Evolutionary conservation across 2,329 filamentous ascomycete genomes (phyloP).

Genomic region (Sclerotinia glacialis): DNA sequence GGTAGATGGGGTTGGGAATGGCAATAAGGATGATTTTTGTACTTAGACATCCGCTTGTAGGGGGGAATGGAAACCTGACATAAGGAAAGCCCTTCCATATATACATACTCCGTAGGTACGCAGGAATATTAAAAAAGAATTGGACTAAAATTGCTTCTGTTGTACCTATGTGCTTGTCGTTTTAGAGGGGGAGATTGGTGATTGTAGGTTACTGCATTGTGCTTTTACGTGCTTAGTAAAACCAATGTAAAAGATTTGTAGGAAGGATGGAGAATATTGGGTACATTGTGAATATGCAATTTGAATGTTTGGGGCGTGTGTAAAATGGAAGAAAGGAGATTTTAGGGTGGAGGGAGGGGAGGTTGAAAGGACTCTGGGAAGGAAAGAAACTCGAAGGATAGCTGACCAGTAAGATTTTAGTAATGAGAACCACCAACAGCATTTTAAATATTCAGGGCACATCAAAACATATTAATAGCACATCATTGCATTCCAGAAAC

Average conservation of each 20-base stretch:
- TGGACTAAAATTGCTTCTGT: not conserved
- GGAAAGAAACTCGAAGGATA: not conserved
- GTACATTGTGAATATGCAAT: no score
- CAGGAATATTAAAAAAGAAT: not conserved
- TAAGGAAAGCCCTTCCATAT: constrained; percentile 1
- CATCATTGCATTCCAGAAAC: constrained; percentile 21
- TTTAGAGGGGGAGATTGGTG: not conserved
- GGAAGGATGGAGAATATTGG: not conserved
- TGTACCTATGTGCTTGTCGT: not conserved
- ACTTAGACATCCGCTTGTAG: not conserved
- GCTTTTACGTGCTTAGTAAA: not conserved
- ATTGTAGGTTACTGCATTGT: not conserved
- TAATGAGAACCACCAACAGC: not conserved
- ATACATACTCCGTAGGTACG: not conserved
- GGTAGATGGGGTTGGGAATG: not conserved
- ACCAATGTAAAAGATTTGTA: no score
- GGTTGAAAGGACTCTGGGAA: not conserved
- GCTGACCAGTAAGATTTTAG: not conserved
- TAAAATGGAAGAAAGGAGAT: not conserved
- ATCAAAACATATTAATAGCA: constrained; percentile 14
- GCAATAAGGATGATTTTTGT: constrained; percentile 2
- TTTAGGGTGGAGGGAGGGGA: no score
- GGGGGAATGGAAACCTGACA: not conserved
- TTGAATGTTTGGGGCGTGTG: not conserved
- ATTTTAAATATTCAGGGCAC: not conserved